Base-by-base conservation (phyloP, 2,329 filamentous ascomycete genomes). In the Penicillium sumatraense region DNA sequence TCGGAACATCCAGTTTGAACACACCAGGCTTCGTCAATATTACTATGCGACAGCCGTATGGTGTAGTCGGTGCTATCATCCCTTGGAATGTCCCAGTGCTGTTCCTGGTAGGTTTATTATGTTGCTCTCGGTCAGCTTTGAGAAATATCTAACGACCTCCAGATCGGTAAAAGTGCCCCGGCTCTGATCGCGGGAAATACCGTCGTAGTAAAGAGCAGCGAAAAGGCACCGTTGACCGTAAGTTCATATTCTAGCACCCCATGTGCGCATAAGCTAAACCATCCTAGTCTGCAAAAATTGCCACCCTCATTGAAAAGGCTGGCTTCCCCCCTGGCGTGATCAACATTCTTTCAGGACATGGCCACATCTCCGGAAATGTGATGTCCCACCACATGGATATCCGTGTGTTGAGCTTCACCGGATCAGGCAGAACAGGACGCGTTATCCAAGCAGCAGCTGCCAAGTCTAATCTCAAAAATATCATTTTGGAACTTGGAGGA, bases 291-390 rank as follows among this genome's bases (percentile, higher is more conserved):
- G 56, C 53, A 11, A 56, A 58, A 10, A 16, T 58, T 16, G 58
- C 58, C 3, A 60, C 90, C 72, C 78, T 83, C 49, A 70, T 82
- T 66, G 78, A 82, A 70, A 80, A 85, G 73, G 83, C 83, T 56
- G 83, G 83, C 38, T 84, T 86, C 78, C 83, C 83, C 29, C 78
- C 82, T 53, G 83, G 83, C 75, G 82, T 85, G 54, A 71, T 84
- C 73, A 83, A 86, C 75, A 72, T 85, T 71, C 76, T 86, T 73
- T 90, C 88, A 49, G 90, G 90, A 58, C 86, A 90, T 75, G 90
- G 90, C 68, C 89, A 86, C 78, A 77, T 86, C 53, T 89, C 90
- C 47, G 90, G 90, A 77, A 88, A 89, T 48, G 82, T 83, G 61
- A 78, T 86, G 57, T 76, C 82, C 49, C 75, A 81, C 27, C 83